Conservation (phyloP, 2,329 filamentous ascomycete species). For the Aspergillus sp. region DNA sequence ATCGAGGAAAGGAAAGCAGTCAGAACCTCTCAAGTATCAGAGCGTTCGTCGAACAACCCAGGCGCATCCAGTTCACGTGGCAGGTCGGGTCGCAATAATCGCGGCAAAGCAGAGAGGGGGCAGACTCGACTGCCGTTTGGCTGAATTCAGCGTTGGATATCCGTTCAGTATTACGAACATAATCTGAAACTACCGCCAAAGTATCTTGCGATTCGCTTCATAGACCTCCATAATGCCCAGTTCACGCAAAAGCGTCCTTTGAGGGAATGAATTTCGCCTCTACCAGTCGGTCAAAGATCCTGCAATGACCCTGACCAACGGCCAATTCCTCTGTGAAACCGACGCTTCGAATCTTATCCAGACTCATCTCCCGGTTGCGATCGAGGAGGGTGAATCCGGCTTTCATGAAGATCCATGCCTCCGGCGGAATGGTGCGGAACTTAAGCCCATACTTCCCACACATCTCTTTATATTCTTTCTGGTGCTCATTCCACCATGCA, state of each 20-base stretch:
- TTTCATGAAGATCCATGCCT: slow-evolving; percentile 18
- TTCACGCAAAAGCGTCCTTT: neutral
- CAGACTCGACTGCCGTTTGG: slow-evolving; percentile 37
- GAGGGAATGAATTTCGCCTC: slow-evolving; percentile 8
- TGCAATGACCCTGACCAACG: slow-evolving; percentile 16
- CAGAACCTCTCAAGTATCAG: slow-evolving; percentile 15
- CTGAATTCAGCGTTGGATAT: slow-evolving; percentile 12
- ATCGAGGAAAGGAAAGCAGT: slow-evolving; percentile 55
- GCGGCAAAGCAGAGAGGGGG: slow-evolving; percentile 34
- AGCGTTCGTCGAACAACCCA: slow-evolving; percentile 11
- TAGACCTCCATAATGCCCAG: neutral
- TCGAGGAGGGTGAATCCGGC: slow-evolving; percentile 15
- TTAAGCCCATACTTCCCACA: slow-evolving; percentile 17
- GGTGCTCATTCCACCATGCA: slow-evolving; percentile 20
- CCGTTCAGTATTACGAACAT: neutral
- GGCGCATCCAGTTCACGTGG: slow-evolving; percentile 20
- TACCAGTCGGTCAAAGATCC: slow-evolving; percentile 10
- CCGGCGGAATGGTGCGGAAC: slow-evolving; percentile 9
- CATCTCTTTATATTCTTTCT: slow-evolving; percentile 18
- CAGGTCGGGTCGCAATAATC: slow-evolving; percentile 24
- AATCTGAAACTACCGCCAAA: neutral
- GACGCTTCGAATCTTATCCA: slow-evolving; percentile 23
- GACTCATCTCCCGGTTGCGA: slow-evolving; percentile 19
- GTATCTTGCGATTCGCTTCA: neutral
- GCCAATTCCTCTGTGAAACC: slow-evolving; percentile 23